Base-by-base conservation (phyloP, 2,329 filamentous ascomycete species). In the Gaeumannomyces tritici region DNA sequence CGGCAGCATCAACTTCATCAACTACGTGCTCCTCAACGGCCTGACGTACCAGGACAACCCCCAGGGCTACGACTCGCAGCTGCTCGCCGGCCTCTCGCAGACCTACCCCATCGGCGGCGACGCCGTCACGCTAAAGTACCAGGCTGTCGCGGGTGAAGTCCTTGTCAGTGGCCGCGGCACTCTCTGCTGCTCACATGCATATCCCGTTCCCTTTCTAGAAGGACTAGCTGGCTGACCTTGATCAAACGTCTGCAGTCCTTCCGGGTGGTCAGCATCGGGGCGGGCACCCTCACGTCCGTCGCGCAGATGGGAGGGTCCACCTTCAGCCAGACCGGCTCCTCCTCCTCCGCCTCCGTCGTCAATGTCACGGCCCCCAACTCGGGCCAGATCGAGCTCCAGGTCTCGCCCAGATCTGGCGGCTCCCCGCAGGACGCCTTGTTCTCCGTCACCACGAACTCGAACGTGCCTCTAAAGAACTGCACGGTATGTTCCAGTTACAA, bases 1-100 rank as follows among this genome's bases (percentile, higher is more conserved):
- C 31, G 65, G 64, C 2, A 64, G 64, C 8, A 65, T 66, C 27
- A 69, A 67, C 63, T 69, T 67, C 56, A 64, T 70, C 58, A 68
- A 69, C 61, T 68, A 67, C 47, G 68, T 66, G 28, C 64, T 69
- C 5, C 64, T 68, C 24, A 69, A 69, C 51, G 68, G 68, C 21
- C 63, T 70, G 21, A 66, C 67, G n/a, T 60, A 64, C 28, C 65
- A 67, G 15, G 68, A 70, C 60, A 69, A 68, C 51, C 64, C 67
- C 5, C 62, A 64, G 27, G 67, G 67, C 27, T 65, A 65, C 47
- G 67, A 66, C 24, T 61, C 64, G 18, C 65, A 65, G 11, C 64
- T 70, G 1, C 63, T 70, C 3, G 64, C 68, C 1, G 68, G 68
- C 11, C 65, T 70, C 9, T 63, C 63, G 4, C 65, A 65, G 29